phyloP scores from a whole-genome alignment of 805 yeast species.

The Komagataella phaffii region DNA sequence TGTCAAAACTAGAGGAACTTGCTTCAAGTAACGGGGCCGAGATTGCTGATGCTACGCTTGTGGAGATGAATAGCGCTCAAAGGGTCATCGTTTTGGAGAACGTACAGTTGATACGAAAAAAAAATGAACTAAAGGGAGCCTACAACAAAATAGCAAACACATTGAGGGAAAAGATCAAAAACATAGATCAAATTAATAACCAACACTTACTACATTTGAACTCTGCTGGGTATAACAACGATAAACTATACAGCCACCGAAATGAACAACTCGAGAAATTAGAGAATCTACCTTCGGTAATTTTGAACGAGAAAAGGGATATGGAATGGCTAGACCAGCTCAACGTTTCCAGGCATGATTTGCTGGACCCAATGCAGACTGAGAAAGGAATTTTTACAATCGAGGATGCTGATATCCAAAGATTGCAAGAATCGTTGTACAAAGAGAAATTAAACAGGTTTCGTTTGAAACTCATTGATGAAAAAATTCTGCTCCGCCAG shows the following conservation, averaged over 20 bases:
- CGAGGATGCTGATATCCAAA: conserved; percentile 7
- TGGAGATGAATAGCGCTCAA: background rate
- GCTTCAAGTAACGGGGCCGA: background rate
- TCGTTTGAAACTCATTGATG: conserved; percentile 13
- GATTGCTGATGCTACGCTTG: background rate
- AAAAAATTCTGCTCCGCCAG: conserved; percentile 12
- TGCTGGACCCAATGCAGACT: background rate
- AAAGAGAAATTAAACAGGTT: conserved; percentile 14
- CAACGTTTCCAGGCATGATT: conserved; percentile 6
- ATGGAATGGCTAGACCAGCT: background rate
- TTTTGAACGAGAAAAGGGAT: conserved; percentile 2
- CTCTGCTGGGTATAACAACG: conserved; percentile 2
- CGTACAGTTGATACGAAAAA: background rate
- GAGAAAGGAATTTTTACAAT: conserved; percentile 2
- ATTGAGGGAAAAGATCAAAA: conserved; percentile 3
- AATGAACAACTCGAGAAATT: background rate
- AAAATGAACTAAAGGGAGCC: conserved; percentile 5
- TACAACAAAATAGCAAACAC: conserved; percentile 4
- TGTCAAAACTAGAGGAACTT: background rate
- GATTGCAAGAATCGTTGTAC: conserved; percentile 8
- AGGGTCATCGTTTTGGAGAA: background rate
- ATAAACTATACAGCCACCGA: background rate
- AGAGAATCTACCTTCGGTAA: conserved; percentile 3
- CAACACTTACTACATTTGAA: conserved; percentile 3
- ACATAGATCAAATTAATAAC: conserved; percentile 4